phyloP scores from a whole-genome alignment of 139 green algal genomes.

The Chlorella ohadii region DNA sequence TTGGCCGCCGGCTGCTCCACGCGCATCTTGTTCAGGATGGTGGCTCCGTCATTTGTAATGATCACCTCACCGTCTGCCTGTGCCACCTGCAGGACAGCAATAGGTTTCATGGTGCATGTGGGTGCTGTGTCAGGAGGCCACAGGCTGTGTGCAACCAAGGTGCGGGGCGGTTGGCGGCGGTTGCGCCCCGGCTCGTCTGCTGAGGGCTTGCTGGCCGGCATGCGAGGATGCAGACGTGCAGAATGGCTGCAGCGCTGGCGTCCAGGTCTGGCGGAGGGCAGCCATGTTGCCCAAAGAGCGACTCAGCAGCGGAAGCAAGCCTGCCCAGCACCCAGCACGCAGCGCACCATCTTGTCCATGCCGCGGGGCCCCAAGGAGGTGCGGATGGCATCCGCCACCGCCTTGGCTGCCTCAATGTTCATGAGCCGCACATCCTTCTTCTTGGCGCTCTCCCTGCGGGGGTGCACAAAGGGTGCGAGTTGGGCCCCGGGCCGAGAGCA shows the following conservation, averaged over 20 bases:
- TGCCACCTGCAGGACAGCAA: slow-evolving; percentile 88
- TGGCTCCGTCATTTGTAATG: slow-evolving; percentile 99
- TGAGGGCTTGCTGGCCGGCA: background rate
- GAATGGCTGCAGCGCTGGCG: too few species aligned
- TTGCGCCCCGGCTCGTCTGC: background rate
- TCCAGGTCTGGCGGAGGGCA: too few species aligned
- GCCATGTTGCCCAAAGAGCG: too few species aligned
- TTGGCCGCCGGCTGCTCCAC: slow-evolving; percentile 98
- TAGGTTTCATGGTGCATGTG: too few species aligned
- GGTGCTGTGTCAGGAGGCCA: too few species aligned
- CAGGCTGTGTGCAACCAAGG: too few species aligned
- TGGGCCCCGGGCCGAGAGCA: too few species aligned
- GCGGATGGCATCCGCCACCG: slow-evolving; percentile 95
- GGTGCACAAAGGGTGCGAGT: too few species aligned
- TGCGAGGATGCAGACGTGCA: too few species aligned
- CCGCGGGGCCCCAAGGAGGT: slow-evolving; percentile 94
- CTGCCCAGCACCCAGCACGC: too few species aligned
- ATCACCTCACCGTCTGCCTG: slow-evolving; percentile 94
- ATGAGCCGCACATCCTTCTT: slow-evolving; percentile 92
- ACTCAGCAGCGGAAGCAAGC: too few species aligned
- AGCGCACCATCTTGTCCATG: slow-evolving; percentile 99
- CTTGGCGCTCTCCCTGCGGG: slow-evolving; percentile 79
- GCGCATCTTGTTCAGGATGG: slow-evolving; percentile 98
- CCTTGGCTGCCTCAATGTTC: slow-evolving; percentile 99
- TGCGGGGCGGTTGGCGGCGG: background rate